phyloP scores from a whole-genome alignment of 2,329 filamentous ascomycete species.

The Fusarium sp. region DNA sequence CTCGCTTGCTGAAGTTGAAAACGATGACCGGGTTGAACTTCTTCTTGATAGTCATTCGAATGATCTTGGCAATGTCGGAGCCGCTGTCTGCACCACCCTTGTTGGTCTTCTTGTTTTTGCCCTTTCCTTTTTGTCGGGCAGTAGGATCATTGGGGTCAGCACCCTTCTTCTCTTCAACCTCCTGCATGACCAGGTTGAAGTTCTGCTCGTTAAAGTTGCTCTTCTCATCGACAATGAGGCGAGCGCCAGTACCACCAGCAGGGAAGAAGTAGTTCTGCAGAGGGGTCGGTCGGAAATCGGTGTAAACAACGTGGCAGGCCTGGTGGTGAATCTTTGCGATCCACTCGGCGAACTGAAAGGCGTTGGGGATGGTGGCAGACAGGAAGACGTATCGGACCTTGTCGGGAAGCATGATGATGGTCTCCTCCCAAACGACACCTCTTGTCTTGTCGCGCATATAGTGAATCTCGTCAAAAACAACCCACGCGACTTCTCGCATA shows the following conservation, averaged over 20 bases:
- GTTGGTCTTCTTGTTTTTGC: constrained; percentile 92
- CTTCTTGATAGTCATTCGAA: constrained; percentile 98
- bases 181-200: constrained; percentile 95
- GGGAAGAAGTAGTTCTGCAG: constrained; percentile 99
- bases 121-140: constrained; percentile 87
- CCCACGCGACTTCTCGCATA: constrained; percentile 99
- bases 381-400: constrained; percentile 99
- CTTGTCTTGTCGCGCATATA: constrained; percentile 96
- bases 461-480: constrained; percentile 98
- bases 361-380: constrained; percentile 97
- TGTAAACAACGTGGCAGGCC: constrained; percentile 98
- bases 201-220: constrained; percentile 97
- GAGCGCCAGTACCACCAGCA: constrained; percentile 90
- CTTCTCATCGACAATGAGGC: constrained; percentile 96
- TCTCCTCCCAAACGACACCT: constrained; percentile 99
- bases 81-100: constrained; percentile 85
- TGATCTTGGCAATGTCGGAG: constrained; percentile 95
- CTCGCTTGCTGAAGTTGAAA: constrained; percentile 99
- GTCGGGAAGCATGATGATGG: constrained; percentile 96
- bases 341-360: constrained; percentile 99
- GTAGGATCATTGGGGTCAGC: constrained; percentile 85
- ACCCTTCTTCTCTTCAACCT: constrained; percentile 90
- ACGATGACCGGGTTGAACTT: constrained; percentile 98
- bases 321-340: constrained; percentile 98
- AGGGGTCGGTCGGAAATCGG: constrained; percentile 96